phyloP scores from a whole-genome alignment of 2,329 filamentous ascomycete genomes.

The Colletotrichum sp. region DNA sequence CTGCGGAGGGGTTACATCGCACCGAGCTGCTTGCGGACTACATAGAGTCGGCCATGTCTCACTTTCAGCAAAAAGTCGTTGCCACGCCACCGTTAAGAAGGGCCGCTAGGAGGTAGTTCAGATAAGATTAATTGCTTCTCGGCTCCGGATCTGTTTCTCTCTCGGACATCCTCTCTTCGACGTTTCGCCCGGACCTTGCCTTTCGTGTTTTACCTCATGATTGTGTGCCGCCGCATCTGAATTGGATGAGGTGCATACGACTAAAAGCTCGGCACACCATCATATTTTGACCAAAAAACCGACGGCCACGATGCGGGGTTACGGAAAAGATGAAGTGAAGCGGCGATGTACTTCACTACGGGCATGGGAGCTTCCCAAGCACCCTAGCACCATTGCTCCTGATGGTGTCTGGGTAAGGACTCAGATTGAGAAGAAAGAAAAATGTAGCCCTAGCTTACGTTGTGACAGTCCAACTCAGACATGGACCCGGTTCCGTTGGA shows the following conservation, averaged over 20 bases:
- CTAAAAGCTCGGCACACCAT: neutral
- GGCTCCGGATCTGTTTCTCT: neutral
- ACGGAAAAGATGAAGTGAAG: slow-evolving; percentile 31
- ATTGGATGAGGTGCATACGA: neutral
- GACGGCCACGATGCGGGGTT: slow-evolving; percentile 24
- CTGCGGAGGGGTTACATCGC: neutral
- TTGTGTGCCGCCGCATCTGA: neutral
- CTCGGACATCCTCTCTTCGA: neutral
- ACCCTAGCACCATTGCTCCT: slow-evolving; percentile 50
- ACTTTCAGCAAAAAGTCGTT: neutral
- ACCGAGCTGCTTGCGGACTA: slow-evolving; percentile 4
- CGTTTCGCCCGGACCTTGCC: neutral
- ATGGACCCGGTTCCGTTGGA: slow-evolving; percentile 16
- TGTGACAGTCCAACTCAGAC: slow-evolving; percentile 9
- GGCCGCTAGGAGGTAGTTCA: neutral
- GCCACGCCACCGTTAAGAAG: neutral
- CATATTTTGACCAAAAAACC: neutral
- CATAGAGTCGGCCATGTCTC: slow-evolving; percentile 6
- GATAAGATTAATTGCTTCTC: neutral
- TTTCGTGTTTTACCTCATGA: neutral
- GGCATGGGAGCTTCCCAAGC: slow-evolving; percentile 53
- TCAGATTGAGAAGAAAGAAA: neutral
- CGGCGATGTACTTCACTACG: slow-evolving; percentile 42
- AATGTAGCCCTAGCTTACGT: neutral
- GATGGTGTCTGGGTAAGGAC: slow-evolving; percentile 42